Conservation (phyloP, 2,329 filamentous ascomycete species). For the Trichoderma harzianum region DNA sequence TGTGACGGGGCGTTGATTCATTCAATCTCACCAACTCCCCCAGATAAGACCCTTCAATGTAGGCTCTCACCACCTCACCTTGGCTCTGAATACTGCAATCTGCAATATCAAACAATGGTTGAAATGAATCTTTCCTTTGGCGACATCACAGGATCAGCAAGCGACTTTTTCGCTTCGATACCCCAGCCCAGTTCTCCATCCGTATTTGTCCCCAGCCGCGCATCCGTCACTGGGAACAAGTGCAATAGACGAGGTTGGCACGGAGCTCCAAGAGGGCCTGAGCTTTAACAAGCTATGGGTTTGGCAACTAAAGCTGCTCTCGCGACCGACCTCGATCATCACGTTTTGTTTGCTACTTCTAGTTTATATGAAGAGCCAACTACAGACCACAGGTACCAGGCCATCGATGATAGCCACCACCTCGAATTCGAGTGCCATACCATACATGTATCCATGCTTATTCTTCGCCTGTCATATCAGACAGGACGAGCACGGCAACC, state of each 20-base stretch:
- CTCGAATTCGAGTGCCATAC: neutral
- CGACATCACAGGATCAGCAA: neutral
- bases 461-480: neutral
- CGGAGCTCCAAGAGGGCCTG: neutral
- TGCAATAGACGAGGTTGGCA: slow-evolving; percentile 9
- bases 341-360: neutral
- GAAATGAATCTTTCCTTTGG: neutral
- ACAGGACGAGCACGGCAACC: neutral
- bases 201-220: neutral
- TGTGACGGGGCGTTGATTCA: neutral
- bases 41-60: neutral
- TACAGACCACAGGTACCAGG: too few species aligned
- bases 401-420: neutral
- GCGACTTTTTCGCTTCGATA: neutral
- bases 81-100: neutral
- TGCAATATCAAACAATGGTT: neutral
- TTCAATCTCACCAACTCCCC: neutral
- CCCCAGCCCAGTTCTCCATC: neutral
- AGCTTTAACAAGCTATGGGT: neutral
- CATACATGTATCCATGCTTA: neutral
- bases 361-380: neutral
- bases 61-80: neutral
- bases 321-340: neutral
- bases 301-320: neutral
- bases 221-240: neutral